Percentiles rank a stretch among this genome's conserved stretches.
Conservation (phyloP, 495 filamentous ascomycete genomes). For the Penicillium longicatenatum region DNA sequence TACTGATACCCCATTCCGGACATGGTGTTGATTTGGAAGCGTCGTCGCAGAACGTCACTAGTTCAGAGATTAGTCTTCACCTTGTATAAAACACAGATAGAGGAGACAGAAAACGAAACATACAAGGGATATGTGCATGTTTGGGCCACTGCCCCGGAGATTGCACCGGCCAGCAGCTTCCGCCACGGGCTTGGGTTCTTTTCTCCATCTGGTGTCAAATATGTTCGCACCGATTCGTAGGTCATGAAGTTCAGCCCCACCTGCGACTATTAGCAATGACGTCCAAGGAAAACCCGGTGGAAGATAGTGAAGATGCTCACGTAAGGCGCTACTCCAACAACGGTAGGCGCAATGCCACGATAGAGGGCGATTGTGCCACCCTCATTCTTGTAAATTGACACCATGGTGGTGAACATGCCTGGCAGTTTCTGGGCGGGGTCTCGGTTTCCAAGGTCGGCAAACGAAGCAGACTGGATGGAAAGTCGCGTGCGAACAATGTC, state of each 20-base stretch:
- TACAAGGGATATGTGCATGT: slow-evolving; percentile 98
- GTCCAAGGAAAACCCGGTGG: background rate
- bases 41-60: slow-evolving; percentile 90
- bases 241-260: slow-evolving; percentile 98
- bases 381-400: slow-evolving; percentile 84
- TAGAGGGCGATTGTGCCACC: slow-evolving; percentile 84
- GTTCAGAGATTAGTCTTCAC: background rate
- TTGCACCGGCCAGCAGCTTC: slow-evolving; percentile 85
- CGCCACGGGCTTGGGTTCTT: slow-evolving; percentile 76
- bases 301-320: slow-evolving; percentile 52
- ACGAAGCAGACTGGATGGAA: slow-evolving; percentile 95
- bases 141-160: slow-evolving; percentile 94
- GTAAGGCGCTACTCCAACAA: slow-evolving; percentile 94
- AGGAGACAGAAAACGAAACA: background rate
- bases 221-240: slow-evolving; percentile 84
- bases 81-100: slow-evolving; percentile 7
- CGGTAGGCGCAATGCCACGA: slow-evolving; percentile 88
- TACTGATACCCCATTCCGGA: slow-evolving; percentile 98
- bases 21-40: slow-evolving; percentile 99
- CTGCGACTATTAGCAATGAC: slow-evolving; percentile 41
- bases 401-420: slow-evolving; percentile 89
- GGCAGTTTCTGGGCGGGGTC: slow-evolving; percentile 63
- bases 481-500: slow-evolving; percentile 95
- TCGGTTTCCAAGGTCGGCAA: slow-evolving; percentile 65
- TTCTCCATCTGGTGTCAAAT: slow-evolving; percentile 85